Conservation (phyloP, 768 basidiomycete genomes). For the Zangia roseola region DNA sequence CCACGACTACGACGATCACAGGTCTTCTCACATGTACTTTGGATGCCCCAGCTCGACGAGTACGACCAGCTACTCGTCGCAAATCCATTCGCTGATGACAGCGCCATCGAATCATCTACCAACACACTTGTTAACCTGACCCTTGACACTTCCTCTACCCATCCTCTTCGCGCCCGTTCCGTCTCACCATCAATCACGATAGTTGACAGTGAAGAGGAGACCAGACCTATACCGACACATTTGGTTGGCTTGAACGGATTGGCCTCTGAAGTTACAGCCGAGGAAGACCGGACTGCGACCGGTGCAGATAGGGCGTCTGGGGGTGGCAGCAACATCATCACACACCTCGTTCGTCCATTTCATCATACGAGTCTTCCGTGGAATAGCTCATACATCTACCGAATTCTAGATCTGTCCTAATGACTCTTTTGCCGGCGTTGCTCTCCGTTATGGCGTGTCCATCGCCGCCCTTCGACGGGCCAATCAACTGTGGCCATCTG, state of each 20-base stretch:
- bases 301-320: not conserved
- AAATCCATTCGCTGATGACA: constrained; percentile 13
- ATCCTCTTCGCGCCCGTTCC: constrained; percentile 20
- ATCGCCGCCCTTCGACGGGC: constrained; percentile 79
- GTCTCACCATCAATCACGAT: not conserved
- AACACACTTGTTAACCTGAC: not conserved
- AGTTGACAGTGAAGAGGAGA: not conserved
- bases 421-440: constrained; percentile 85
- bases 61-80: constrained; percentile 23
- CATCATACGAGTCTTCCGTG: not conserved
- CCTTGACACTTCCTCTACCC: constrained; percentile 1
- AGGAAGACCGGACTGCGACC: not conserved
- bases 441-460: constrained; percentile 85
- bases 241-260: not conserved
- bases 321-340: not conserved
- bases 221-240: constrained; percentile 3
- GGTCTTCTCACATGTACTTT: constrained; percentile 18
- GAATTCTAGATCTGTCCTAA: constrained; percentile 55
- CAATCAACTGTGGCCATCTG: constrained; percentile 93
- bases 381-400: not conserved
- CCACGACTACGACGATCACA: no score
- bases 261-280: not conserved
- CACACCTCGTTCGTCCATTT: constrained; percentile 20
- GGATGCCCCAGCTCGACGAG: constrained; percentile 29
- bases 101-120: not conserved